phyloP scores from a whole-genome alignment of 768 basidiomycete species.

The Hericium rajendrae region DNA sequence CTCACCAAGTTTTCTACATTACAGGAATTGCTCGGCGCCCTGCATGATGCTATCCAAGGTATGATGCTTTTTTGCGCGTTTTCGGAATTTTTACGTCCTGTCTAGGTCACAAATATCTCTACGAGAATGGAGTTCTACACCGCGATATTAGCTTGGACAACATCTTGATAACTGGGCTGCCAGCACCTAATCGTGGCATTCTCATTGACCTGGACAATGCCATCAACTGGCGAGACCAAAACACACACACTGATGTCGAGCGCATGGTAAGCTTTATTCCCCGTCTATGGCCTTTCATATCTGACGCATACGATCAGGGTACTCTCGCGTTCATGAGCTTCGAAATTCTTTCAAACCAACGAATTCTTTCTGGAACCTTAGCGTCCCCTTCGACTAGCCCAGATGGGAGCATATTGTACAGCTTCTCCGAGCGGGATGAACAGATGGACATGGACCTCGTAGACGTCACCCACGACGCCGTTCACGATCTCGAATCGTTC shows the following conservation, averaged over 20 bases:
- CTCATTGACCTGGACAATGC: neutral
- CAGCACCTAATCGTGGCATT: neutral
- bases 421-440: too few species aligned
- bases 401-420: too few species aligned
- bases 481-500: neutral
- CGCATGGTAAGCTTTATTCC: neutral
- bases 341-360: neutral
- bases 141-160: conserved; percentile 1
- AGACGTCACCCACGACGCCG: neutral
- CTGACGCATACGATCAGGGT: neutral
- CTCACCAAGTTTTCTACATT: neutral
- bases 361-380: neutral
- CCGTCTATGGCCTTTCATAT: neutral
- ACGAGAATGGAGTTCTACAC: neutral
- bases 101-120: neutral
- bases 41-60: neutral
- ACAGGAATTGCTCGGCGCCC: neutral
- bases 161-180: neutral
- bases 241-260: neutral
- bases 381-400: neutral
- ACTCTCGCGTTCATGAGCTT: neutral
- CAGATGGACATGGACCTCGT: too few species aligned
- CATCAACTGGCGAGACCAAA: neutral
- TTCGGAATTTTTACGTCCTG: neutral
- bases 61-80: neutral